These are phyloP conservation scores for Mortierella sp. DNA, from an alignment of 371 early-diverging fungal genomes.

Conservation along the genomic window DNA sequence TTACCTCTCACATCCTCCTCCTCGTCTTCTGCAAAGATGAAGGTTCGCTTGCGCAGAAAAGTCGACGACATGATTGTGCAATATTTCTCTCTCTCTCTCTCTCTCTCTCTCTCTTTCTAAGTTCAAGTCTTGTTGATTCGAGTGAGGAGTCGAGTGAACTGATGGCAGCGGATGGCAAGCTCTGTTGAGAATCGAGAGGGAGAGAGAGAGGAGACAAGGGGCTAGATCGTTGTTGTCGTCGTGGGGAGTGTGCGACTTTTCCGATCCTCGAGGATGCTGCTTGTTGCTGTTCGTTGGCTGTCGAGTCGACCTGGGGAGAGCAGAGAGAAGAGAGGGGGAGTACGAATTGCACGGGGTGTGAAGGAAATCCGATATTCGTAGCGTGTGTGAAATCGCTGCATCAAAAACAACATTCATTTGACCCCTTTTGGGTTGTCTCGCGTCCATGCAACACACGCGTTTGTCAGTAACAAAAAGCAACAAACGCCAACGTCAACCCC, in stretches of 20 bases:
- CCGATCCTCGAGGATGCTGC: neutral
- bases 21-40: slow-evolving; percentile 38
- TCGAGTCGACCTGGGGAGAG: neutral
- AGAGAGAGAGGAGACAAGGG: neutral
- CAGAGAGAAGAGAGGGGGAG: neutral
- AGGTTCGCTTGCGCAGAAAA: slow-evolving; percentile 39
- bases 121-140: neutral
- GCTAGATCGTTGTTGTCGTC: neutral
- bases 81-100: neutral
- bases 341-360: slow-evolving; percentile 8
- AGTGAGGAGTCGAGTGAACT: neutral
- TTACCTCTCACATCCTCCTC: slow-evolving; percentile 19
- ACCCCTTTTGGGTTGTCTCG: neutral
- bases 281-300: neutral
- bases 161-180: neutral
- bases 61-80: slow-evolving; percentile 23
- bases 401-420: neutral
- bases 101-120: too few species aligned
- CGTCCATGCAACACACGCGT: neutral
- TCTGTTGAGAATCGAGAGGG: neutral
- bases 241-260: neutral
- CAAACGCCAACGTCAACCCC: neutral
- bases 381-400: neutral
- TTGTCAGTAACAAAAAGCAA: neutral
- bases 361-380: neutral